Evolutionary conservation across 352 stramenopile genomes (phyloP).

Genomic region (Globisporangium emineosum): DNA sequence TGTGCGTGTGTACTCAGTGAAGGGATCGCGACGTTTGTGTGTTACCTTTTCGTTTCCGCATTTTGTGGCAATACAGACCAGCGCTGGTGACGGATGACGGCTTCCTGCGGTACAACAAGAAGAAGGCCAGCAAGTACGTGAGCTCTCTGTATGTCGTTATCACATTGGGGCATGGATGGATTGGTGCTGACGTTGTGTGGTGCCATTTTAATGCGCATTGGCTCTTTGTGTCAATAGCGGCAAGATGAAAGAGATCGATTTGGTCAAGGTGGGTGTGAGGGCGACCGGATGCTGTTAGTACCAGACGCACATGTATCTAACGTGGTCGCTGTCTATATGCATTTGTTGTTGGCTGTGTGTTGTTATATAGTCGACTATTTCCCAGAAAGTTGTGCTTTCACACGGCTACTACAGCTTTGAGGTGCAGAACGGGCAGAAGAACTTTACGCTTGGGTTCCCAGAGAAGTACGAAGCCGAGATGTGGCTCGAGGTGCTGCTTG

Average conservation of each 20-base stretch:
- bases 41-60: not conserved
- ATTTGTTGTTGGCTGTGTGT: not conserved
- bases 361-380: conserved; percentile 36
- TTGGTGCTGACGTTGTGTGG: not conserved
- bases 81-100: conserved; percentile 59
- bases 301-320: no score
- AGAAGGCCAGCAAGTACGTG: conserved; percentile 32
- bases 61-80: conserved; percentile 25
- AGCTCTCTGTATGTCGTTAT: not conserved
- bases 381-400: conserved; percentile 28
- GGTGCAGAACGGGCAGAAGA: conserved; percentile 36
- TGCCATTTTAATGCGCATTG: no score
- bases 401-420: conserved; percentile 65
- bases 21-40: not conserved
- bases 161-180: not conserved
- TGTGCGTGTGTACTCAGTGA: not conserved
- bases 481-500: conserved; percentile 67
- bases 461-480: conserved; percentile 34
- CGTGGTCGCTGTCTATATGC: not conserved
- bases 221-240: no score
- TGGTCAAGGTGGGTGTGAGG: conserved; percentile 62
- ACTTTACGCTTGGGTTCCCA: conserved; percentile 53
- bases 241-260: conserved; percentile 65
- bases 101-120: conserved; percentile 72
- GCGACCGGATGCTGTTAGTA: no score